Base-by-base conservation (phyloP, 2,329 filamentous ascomycete species). In the Exophiala sp. region DNA sequence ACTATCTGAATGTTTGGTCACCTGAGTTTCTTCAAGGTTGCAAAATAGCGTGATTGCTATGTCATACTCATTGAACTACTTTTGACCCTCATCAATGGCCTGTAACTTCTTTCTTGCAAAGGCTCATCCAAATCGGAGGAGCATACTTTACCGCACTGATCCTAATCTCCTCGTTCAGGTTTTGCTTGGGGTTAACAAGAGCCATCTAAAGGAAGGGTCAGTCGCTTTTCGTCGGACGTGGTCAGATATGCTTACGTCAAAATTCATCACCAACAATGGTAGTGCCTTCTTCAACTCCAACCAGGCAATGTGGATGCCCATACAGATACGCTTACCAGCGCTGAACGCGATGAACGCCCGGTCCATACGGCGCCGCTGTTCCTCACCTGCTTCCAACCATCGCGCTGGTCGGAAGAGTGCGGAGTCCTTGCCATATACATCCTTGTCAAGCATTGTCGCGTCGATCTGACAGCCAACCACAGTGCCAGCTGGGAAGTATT, bases 351-450 rank as follows among this genome's bases (percentile, higher is more conserved):
- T 33, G 32, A 55, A 49, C 9, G 43, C 21, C 16, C 45, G 35
- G 29, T 58, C 48, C 55, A 58, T 58, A 6, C 32, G 21, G 7
- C 21, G 38, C 10, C 9, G 50, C 42, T 52, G 43, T 12, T 16
- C 43, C 39, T 45, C 55, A 20, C 35, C 7, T 11, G 35, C 50
- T 42, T 79, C 74, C 2, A 79, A 63, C 78, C 56, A 59, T 10
- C 56, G 43, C n/a, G 57, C 56, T 6, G 56, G 56, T 18, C 52
- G 43, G 47, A 63, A 64, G 2, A 10, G 20, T 9, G 33, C 52
- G 4, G 50, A 18, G 29, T 64, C 59, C 1, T 33, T 42, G 4
- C 62, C 62, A 35, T 50, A 64, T 10, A 63, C 47, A 1, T 49
- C 54, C 11, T 29, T 20, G 38, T 63, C 48, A 7, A 21, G 24